Percentiles rank a stretch among this genome's conserved stretches.
These are phyloP conservation scores for Citrus glauca DNA, from an alignment of 345 rosid species.

Conservation along the genomic window DNA sequence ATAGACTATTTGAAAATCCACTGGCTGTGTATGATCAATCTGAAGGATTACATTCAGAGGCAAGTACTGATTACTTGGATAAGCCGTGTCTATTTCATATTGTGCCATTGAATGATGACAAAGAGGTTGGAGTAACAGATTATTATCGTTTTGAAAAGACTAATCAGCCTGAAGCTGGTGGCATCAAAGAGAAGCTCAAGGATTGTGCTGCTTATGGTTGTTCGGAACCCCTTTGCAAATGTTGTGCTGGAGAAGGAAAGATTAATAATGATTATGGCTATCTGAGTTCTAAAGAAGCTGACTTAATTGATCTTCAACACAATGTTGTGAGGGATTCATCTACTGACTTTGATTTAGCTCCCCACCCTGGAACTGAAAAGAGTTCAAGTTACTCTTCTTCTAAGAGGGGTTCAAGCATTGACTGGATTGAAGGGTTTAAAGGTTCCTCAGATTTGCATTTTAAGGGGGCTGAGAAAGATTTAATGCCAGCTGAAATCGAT, in stretches of 20 bases:
- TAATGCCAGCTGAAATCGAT: conserved; percentile 12
- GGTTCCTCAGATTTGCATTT: conserved; percentile 8
- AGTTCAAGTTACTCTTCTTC: conserved; percentile 9
- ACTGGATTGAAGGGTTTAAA: conserved; percentile 25
- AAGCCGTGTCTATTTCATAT: conserved; percentile 44
- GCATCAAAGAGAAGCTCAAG: conserved; percentile 12
- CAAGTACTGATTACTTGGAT: conserved; percentile 43
- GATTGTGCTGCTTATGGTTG: conserved; percentile 12
- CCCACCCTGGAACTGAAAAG: background rate
- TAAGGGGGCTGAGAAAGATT: conserved; percentile 13
- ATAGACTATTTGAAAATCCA: conserved; percentile 35
- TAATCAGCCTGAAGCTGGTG: conserved; percentile 9
- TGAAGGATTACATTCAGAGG: conserved; percentile 40
- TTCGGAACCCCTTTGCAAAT: conserved; percentile 19
- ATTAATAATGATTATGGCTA: conserved; percentile 11
- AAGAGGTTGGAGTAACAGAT: conserved; percentile 16
- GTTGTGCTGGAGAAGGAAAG: conserved; percentile 12
- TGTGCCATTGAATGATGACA: conserved; percentile 14
- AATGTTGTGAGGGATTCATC: conserved; percentile 12
- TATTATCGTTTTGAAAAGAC: conserved; percentile 27
- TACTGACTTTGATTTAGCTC: conserved; percentile 15
- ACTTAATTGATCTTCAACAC: conserved; percentile 16
- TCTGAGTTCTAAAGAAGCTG: conserved; percentile 23
- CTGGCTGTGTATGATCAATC: conserved; percentile 29
- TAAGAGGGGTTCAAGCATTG: conserved; percentile 9